These are phyloP conservation scores for Camellia sinensis DNA, from an alignment of 148 eudicot genomes.

Conservation along the genomic window DNA sequence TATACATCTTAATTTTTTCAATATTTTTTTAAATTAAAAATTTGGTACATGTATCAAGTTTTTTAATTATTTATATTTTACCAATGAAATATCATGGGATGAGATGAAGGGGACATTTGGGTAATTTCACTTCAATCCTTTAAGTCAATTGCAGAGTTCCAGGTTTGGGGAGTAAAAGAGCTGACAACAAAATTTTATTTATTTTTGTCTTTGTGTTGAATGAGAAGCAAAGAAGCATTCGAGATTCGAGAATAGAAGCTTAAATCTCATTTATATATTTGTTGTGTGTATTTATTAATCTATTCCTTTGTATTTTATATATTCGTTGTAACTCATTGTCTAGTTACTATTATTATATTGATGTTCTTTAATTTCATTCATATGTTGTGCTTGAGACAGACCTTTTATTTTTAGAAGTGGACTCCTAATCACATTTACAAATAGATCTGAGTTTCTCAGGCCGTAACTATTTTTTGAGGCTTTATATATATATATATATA, in stretches of 20 bases:
- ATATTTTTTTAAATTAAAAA: too few species aligned
- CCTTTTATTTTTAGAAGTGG: too few species aligned
- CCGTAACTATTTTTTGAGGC: too few species aligned
- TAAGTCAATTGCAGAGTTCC: background rate
- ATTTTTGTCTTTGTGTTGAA: background rate
- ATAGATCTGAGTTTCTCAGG: too few species aligned
- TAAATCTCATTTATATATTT: background rate
- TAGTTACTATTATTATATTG: background rate
- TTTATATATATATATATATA: background rate
- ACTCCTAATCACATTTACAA: too few species aligned
- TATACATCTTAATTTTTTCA: too few species aligned
- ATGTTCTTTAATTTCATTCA: background rate
- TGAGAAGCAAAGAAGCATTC: slow-evolving; percentile 5
- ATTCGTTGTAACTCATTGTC: too few species aligned
- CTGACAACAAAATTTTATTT: slow-evolving; percentile 5
- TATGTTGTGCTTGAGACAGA: background rate
- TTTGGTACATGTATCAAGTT: too few species aligned
- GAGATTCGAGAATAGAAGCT: slow-evolving; percentile 14
- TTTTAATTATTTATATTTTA: too few species aligned
- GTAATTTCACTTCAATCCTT: background rate
- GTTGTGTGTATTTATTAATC: too few species aligned
- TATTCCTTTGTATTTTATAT: background rate
- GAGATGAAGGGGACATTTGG: background rate
- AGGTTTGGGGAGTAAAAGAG: background rate
- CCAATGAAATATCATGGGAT: background rate